These are phyloP conservation scores for Floccularia luteovirens DNA, from an alignment of 768 basidiomycete species.

Conservation along the genomic window DNA sequence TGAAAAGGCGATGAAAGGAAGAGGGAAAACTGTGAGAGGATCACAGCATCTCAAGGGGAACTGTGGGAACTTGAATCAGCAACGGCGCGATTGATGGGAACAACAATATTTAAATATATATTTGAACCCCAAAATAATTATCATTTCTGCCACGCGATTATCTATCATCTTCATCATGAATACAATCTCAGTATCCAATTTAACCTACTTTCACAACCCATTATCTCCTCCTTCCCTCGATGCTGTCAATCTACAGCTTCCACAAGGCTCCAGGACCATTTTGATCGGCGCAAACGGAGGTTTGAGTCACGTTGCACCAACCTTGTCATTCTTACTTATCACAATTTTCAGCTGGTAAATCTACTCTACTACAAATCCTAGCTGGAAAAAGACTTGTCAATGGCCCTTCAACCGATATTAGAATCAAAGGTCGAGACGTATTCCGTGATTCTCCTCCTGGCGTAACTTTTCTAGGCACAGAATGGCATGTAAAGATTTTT, in stretches of 20 bases:
- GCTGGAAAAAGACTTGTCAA: constrained; percentile 85
- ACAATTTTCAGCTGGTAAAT: constrained; percentile 68
- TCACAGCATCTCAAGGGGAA: neutral
- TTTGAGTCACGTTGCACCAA: constrained; percentile 21
- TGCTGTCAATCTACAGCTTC: constrained; percentile 59
- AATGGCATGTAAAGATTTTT: constrained; percentile 54
- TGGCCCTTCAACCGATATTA: constrained; percentile 41
- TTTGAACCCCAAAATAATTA: too few species aligned
- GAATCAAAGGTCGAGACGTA: constrained; percentile 77
- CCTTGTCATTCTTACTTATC: constrained; percentile 7
- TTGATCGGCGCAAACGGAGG: constrained; percentile 94
- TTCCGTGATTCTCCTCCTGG: constrained; percentile 82
- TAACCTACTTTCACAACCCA: constrained; percentile 53
- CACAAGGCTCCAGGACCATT: constrained; percentile 74
- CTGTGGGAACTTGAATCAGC: neutral
- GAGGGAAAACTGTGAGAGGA: constrained; percentile 6
- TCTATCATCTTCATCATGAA: too few species aligned
- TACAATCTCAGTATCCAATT: constrained; percentile 36
- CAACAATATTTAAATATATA: too few species aligned
- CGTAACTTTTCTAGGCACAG: constrained; percentile 86
- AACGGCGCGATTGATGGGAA: too few species aligned
- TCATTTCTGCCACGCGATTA: too few species aligned
- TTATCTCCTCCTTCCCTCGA: constrained; percentile 43
- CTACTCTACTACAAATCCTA: constrained; percentile 89
- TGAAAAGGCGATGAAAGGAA: constrained; percentile 9